These are phyloP conservation scores for Cornus suecica DNA, from an alignment of 148 eudicot species.

Conservation along the genomic window DNA sequence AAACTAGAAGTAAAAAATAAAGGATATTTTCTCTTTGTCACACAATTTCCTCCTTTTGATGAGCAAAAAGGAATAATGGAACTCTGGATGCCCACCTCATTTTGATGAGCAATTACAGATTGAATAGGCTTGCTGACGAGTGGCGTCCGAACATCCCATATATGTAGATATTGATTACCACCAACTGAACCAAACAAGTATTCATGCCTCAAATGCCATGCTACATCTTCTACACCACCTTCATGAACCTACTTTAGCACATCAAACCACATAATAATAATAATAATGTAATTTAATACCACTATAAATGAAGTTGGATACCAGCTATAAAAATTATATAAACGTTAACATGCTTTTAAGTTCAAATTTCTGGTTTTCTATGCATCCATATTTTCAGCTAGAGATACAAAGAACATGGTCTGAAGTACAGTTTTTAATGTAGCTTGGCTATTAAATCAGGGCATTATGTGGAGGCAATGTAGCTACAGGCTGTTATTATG, in stretches of 20 bases:
- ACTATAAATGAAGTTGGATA: background rate
- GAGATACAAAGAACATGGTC: too few species aligned
- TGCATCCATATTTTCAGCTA: background rate
- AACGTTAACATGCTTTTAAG: background rate
- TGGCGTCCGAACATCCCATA: constrained; percentile 85
- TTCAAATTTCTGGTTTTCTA: background rate
- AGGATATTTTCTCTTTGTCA: too few species aligned
- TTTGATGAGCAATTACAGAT: constrained; percentile 82
- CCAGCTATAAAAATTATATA: background rate
- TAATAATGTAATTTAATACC: background rate
- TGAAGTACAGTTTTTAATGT: too few species aligned
- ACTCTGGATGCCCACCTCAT: constrained; percentile 51
- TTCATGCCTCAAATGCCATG: constrained; percentile 89
- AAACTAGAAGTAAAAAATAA: too few species aligned
- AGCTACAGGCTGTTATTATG: too few species aligned
- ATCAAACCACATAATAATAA: background rate
- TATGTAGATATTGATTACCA: constrained; percentile 59
- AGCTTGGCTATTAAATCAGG: too few species aligned
- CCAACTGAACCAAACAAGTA: constrained; percentile 87
- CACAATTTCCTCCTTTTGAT: too few species aligned
- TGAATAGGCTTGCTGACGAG: constrained; percentile 69
- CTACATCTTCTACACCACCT: constrained; percentile 87
- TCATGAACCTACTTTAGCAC: constrained; percentile 58
- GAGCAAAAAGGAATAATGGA: constrained; percentile 5
- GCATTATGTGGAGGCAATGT: too few species aligned